Base-by-base conservation (phyloP, 768 basidiomycete species). In the Lepiota brunneoincarnata region DNA sequence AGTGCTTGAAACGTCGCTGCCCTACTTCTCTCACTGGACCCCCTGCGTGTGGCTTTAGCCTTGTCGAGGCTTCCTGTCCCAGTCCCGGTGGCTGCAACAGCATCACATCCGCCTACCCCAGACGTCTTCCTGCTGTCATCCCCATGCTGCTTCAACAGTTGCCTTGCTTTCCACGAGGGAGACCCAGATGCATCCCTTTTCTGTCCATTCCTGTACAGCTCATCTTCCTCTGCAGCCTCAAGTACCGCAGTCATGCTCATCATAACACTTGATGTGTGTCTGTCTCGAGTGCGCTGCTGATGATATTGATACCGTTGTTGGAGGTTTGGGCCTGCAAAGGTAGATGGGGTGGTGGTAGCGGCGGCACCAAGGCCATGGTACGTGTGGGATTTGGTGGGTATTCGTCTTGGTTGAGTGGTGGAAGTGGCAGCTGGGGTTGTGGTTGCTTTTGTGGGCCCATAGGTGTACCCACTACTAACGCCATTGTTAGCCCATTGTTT, bases 211-310 rank as follows among this genome's bases (percentile, higher is more conserved):
- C 46, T 48, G 31, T 23, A 54, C 26, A 48, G 23, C 45, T 54
- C 53, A 14, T 54, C 52, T 35, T 76, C 70, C 55, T 83, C 81
- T 48, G 83, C 80, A 55, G 79, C 80, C 59, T 81, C 80, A 14
- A 81, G 67, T 1, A 83, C 61, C 10, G 76, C 74, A 15, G 78
- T 64, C 82, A 83, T 83, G 51, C 75, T 78, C 60, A 74, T 67
- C 69, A 79, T 77, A 53, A 78, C 73, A 56, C 74, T 72, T 1
- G 69, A 18, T 34, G 17, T 26, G 7, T 54, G 47, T 2, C 28
- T 46, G 31, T 54, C 53, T 15, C 53, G 45, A 9, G 14, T 42
- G 2, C 53, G 53, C 4, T 47, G 53, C 24, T 54, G 47, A 2
- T 47, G 53, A 31, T 54, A 46, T 28, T 53, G 51, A 14, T 53